Conservation (phyloP, 1,284 basidiomycete species). For the Cutaneotrichosporon arboriforme region DNA sequence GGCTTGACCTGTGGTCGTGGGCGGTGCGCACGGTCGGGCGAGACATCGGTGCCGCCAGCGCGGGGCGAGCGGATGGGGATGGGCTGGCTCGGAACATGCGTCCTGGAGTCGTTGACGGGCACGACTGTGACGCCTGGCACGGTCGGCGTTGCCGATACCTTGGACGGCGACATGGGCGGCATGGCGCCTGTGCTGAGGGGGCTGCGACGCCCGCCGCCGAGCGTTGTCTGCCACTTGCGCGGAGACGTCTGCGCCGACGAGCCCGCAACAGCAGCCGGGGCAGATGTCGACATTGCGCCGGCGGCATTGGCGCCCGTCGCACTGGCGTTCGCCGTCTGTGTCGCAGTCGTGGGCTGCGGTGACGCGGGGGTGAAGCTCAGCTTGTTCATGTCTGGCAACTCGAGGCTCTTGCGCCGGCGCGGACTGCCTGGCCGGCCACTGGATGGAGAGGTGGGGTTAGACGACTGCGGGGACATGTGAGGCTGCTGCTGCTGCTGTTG, state of each 20-base stretch:
- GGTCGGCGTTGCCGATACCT: background rate
- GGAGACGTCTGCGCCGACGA: background rate
- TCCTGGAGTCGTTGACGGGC: conserved; percentile 18
- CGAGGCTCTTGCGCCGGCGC: conserved; percentile 44
- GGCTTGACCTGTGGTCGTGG: conserved; percentile 17
- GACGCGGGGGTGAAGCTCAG: conserved; percentile 45
- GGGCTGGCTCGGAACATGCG: conserved; percentile 20
- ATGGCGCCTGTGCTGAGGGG: background rate
- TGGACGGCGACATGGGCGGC: conserved; percentile 25
- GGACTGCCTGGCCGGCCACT: conserved; percentile 33
- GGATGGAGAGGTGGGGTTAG: conserved; percentile 41
- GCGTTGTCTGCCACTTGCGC: conserved; percentile 6
- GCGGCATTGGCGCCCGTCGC: background rate
- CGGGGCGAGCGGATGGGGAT: conserved; percentile 20
- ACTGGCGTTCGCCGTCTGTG: conserved; percentile 31
- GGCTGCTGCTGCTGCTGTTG: background rate
- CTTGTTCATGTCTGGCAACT: conserved; percentile 47
- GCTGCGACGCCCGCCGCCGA: conserved; percentile 4
- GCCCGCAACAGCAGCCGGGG: background rate
- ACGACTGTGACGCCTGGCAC: conserved; percentile 16
- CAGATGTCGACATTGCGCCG: background rate
- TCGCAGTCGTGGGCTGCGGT: conserved; percentile 38
- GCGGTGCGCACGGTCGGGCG: conserved; percentile 4
- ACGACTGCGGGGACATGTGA: conserved; percentile 34
- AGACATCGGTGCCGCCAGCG: conserved; percentile 1